A percentile compares a stretch with the other conserved stretches of the same genome.
Conservation (phyloP, 2,329 filamentous ascomycete genomes). For the Apiospora malaysiana region DNA sequence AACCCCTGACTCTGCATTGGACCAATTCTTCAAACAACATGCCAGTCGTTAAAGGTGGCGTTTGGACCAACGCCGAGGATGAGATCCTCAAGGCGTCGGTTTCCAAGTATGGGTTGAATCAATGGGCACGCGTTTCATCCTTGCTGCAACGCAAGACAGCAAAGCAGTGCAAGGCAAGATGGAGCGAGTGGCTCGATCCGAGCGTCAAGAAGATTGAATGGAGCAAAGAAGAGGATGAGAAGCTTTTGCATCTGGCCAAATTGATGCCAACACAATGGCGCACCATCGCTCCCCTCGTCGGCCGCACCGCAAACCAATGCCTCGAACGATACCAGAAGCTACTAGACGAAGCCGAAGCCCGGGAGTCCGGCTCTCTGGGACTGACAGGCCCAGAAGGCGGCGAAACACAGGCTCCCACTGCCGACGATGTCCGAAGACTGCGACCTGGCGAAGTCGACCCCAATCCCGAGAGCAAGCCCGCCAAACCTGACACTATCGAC, state of each 20-base stretch:
- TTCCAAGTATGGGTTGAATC: slow-evolving; percentile 93
- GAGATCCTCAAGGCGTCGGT: slow-evolving; percentile 97
- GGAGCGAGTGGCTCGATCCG: slow-evolving; percentile 98
- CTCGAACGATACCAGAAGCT: slow-evolving; percentile 96
- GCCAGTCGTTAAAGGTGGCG: slow-evolving; percentile 77
- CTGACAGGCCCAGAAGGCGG: slow-evolving; percentile 85
- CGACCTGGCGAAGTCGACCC: slow-evolving; percentile 94
- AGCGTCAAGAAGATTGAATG: slow-evolving; percentile 99
- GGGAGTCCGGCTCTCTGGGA: slow-evolving; percentile 80
- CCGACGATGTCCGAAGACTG: slow-evolving; percentile 88
- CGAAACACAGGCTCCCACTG: slow-evolving; percentile 85
- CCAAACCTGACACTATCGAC: slow-evolving; percentile 94
- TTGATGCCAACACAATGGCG: slow-evolving; percentile 99
- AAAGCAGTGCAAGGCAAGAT: slow-evolving; percentile 98
- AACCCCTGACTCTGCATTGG: background rate
- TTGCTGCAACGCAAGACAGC: slow-evolving; percentile 95
- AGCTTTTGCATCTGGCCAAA: slow-evolving; percentile 93
- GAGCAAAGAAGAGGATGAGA: slow-evolving; percentile 98
- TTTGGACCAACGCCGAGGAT: slow-evolving; percentile 77
- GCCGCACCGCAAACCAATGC: slow-evolving; percentile 95
- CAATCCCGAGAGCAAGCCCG: slow-evolving; percentile 96
- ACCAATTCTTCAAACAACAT: slow-evolving; percentile 48
- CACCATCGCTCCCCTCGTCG: slow-evolving; percentile 95
- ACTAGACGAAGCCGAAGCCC: slow-evolving; percentile 91
- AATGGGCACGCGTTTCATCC: slow-evolving; percentile 98